A percentile compares a stretch with the other conserved stretches of the same genome.
phyloP scores from a whole-genome alignment of 2,329 filamentous ascomycete species.

The Coniochaeta sp. region DNA sequence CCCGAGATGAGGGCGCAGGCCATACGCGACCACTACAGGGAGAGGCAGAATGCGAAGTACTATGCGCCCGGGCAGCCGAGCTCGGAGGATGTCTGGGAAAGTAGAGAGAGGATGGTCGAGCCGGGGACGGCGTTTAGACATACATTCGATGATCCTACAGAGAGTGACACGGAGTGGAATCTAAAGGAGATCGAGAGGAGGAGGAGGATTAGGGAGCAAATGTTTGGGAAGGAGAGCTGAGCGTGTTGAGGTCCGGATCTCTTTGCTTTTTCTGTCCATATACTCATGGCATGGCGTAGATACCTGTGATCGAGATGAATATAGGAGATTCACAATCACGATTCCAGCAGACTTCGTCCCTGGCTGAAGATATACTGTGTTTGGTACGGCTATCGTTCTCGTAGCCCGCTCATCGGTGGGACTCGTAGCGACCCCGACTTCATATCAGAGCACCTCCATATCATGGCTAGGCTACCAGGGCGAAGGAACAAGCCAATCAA shows the following conservation, averaged over 20 bases:
- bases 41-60: conserved; percentile 59
- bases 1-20: conserved; percentile 51
- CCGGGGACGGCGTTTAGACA: conserved; percentile 36
- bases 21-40: conserved; percentile 60
- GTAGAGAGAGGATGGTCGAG: conserved; percentile 55
- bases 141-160: conserved; percentile 26
- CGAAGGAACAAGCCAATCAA: too few species aligned
- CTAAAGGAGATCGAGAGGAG: conserved; percentile 26
- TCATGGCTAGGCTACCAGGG: too few species aligned
- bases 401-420: too few species aligned
- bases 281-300: background rate
- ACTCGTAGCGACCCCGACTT: too few species aligned
- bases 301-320: background rate
- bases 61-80: conserved; percentile 57
- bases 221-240: background rate
- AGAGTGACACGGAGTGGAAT: conserved; percentile 34
- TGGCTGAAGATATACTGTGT: too few species aligned
- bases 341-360: too few species aligned
- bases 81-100: conserved; percentile 87
- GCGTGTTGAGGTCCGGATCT: background rate
- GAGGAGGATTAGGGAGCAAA: conserved; percentile 23
- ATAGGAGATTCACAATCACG: background rate
- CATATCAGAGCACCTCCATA: too few species aligned
- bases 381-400: too few species aligned
- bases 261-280: background rate